Base-by-base conservation (phyloP, 2,329 filamentous ascomycete genomes). In the Xylaria sp. region DNA sequence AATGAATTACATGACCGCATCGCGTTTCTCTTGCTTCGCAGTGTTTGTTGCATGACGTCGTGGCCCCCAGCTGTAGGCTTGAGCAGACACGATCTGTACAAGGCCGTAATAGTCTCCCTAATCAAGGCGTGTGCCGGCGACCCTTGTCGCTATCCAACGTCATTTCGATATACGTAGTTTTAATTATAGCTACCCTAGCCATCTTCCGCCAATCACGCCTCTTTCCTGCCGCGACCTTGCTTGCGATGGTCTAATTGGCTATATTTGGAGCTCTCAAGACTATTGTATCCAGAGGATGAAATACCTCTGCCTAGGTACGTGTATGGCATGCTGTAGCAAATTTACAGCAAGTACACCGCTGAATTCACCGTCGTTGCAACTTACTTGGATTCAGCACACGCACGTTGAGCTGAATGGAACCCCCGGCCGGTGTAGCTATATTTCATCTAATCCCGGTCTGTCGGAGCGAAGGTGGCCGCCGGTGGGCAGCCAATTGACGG, bases 151-250 rank as follows among this genome's bases (percentile, higher is more conserved):
- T n/a, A 18, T 46, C 48, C 31, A 54, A 70, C 67, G 64, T 70
- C 67, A 70, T 70, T 56, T 58, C n/a, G 20, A 1, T 8, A 36
- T 36, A 36, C 33, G 28, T 36, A 36, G 8, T 41, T 58, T 58
- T 64, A 68, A 65, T 62, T 58, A 67, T 67, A 67, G 23, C 28
- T 48, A 58, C 18, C 58, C 57, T 31, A 15, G 67, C 48, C 59
- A 33, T 18, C 2, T 36, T 13, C 25, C 31, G 39, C 67, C 62
- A 69, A 69, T 69, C 20, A 62, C 3, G 31, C 20, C 28, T 10
- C 43, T 9, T 57, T n/a, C 2, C 43, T 10, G 3, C 52, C 52
- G 56, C 23, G 36, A 33, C 20, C 20, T 39, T 23, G 31, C 15
- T 28, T 15, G 39, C 39, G 18, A 55, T 15, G 28, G 33, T 56